Base-by-base conservation (phyloP, 2,329 filamentous ascomycete genomes). In the Xylariomycetidae sp. region DNA sequence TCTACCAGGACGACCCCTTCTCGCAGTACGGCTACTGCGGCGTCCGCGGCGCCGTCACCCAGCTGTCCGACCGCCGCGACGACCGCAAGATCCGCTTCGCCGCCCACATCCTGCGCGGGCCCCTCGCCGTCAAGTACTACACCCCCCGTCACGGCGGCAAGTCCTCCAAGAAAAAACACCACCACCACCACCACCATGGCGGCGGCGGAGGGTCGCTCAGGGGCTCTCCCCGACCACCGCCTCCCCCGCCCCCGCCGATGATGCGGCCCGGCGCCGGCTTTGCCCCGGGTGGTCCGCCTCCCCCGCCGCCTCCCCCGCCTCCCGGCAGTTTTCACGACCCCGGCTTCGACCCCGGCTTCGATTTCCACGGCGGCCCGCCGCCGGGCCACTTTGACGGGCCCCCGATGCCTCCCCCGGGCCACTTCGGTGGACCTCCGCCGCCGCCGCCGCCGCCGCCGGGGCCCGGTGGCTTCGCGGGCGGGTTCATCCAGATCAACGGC, bases 81-180 rank as follows among this genome's bases (percentile, higher is more conserved):
- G 44, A 50, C 32, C 27, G 17, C 10, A 44, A 48, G 31, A 20
- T 38, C 12, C 47, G 47, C 10, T 25, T 54, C 37, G 51, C 51
- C 10, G 46, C 51, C 4, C 54, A 57, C 39, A 30, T 56, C 19
- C 37, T 56, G 19, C 49, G 48, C 19, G 54, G 54, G 10, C 54
- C 54, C 4, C 56, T 56, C 29, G 54, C 52, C 9, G 43, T 42
- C 25, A 32, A 35, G 19, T 38, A 39, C 34, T 33, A 37, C 14
- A 48, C 52, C 34, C 50, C 48, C 31, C 31, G 42, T 25, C 27
- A 38, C 6, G 44, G 46, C 16, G 13, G 40, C 10, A 37, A 35
- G 19, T 46, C 43, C 17, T 14, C 27, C 32, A 35, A 37, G 19
- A 39, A 36, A 23, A 29, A 27, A n/a, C 42, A 40, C 32, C 39